These are phyloP conservation scores for Coemansia sp. DNA, from an alignment of 371 early-diverging fungal species.

Conservation along the genomic window DNA sequence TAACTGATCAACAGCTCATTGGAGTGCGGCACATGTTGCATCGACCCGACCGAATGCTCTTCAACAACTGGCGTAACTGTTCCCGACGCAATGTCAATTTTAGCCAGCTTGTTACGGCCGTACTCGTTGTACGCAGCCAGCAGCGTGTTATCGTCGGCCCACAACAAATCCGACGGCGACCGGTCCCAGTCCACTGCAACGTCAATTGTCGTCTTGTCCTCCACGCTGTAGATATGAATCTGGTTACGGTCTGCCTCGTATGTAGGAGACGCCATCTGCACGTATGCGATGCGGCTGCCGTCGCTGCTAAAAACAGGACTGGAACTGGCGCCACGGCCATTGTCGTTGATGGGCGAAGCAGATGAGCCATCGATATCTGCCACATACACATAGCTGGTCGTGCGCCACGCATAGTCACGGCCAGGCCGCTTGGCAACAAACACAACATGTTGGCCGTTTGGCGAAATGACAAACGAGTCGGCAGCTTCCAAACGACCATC, in stretches of 20 bases:
- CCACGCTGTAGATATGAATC: slow-evolving; percentile 61
- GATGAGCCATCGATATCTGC: slow-evolving; percentile 61
- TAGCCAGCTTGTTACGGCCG: slow-evolving; percentile 42
- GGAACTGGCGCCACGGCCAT: slow-evolving; percentile 65
- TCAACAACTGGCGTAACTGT: slow-evolving; percentile 17
- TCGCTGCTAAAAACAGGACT: slow-evolving; percentile 65
- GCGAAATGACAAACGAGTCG: slow-evolving; percentile 40
- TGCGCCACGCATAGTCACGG: slow-evolving; percentile 73
- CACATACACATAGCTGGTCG: slow-evolving; percentile 69
- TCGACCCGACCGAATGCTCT: slow-evolving; percentile 26
- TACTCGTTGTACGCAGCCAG: slow-evolving; percentile 55
- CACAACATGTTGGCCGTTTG: slow-evolving; percentile 61
- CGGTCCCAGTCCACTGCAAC: slow-evolving; percentile 67
- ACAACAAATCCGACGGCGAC: slow-evolving; percentile 61
- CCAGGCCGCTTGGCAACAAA: slow-evolving; percentile 70
- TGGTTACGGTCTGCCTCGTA: slow-evolving; percentile 81
- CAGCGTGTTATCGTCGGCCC: slow-evolving; percentile 58
- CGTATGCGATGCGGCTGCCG: slow-evolving; percentile 65
- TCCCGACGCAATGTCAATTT: slow-evolving; percentile 32
- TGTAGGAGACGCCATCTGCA: slow-evolving; percentile 71
- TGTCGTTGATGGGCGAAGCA: slow-evolving; percentile 41
- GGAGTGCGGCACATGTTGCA: slow-evolving; percentile 42
- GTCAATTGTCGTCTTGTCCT: slow-evolving; percentile 29
- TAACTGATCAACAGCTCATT: slow-evolving; percentile 58
- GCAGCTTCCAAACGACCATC: slow-evolving; percentile 31